Evolutionary conservation across 2,329 filamentous ascomycete species (phyloP), one percentile per base, ranked within the genome.

Genomic region (Monosporascus sp.): DNA sequence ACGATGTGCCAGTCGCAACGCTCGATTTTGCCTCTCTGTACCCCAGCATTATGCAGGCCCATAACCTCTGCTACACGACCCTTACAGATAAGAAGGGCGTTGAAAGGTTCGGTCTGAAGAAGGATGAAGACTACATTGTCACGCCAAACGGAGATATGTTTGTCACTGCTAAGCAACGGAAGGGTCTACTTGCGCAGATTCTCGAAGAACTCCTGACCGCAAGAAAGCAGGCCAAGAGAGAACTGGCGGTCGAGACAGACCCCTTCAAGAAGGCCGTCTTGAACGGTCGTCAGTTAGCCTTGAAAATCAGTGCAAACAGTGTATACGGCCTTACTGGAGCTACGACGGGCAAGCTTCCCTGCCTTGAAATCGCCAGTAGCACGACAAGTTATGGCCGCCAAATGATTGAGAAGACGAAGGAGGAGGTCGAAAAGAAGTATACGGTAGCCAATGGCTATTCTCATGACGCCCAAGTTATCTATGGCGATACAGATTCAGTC

Each of bases 1-100:
- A 99, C 70, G 86, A 94, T 64, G 90, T 96, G 25, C 94, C 94
- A 1, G 88, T 99, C 58, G 94, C 94, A 1, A 99, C 94, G 0
- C 85, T 99, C 44, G 94, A 99, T 90, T 99, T 99, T 62, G 94
- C 94, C 6, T 97, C 94, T 34, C 85, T 99, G 58, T 99, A 99
- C 64, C 94, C 94, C 22, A 97, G 92, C 75, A 99, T 99, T 66
- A 99, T 99, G 70, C 93, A 97, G 73, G 94, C 94, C 1, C 94
- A 99, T 73, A 99, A 99, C 62, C 82, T 99, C 22, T 99, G 94
- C 71, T 99, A 99, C 69, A 99, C 94, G 0, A 99, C 94, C 0
- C 76, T 97, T 34, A 74, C 97, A 42, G 92, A 89, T 68, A 90
- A 90, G 69, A 82, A 75, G 27, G 85, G 82, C 1, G 81, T 96